These are phyloP conservation scores for Akanthomyces lecanii DNA, from an alignment of 2,329 filamentous ascomycete genomes.

Conservation along the genomic window DNA sequence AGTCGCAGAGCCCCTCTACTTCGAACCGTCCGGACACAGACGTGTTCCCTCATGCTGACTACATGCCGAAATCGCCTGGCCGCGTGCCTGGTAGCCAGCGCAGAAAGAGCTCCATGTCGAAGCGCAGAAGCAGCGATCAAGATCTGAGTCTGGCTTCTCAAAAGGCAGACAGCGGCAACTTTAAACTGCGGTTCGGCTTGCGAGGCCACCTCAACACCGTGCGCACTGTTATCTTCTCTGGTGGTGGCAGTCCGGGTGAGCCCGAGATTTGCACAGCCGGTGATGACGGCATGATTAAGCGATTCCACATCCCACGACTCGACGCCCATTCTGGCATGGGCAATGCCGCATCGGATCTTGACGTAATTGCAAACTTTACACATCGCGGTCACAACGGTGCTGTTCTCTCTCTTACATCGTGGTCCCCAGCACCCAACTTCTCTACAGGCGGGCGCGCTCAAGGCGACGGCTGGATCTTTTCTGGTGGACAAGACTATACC, in stretches of 20 bases:
- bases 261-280: slow-evolving; percentile 95
- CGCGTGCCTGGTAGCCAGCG: slow-evolving; percentile 66
- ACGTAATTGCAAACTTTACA: slow-evolving; percentile 90
- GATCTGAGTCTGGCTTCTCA: slow-evolving; percentile 50
- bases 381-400: slow-evolving; percentile 91
- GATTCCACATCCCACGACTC: slow-evolving; percentile 90
- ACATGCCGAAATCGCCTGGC: slow-evolving; percentile 74
- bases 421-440: slow-evolving; percentile 82
- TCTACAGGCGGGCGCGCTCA: slow-evolving; percentile 81
- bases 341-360: slow-evolving; percentile 69
- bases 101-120: slow-evolving; percentile 74
- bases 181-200: slow-evolving; percentile 89
- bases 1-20: slow-evolving; percentile 43
- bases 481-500: slow-evolving; percentile 88
- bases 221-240: slow-evolving; percentile 91
- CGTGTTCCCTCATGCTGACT: slow-evolving; percentile 77
- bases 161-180: slow-evolving; percentile 68
- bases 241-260: slow-evolving; percentile 89
- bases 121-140: slow-evolving; percentile 66
- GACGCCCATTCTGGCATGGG: slow-evolving; percentile 47
- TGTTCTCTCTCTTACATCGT: slow-evolving; percentile 81
- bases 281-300: slow-evolving; percentile 92
- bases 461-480: slow-evolving; percentile 98
- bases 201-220: slow-evolving; percentile 92
- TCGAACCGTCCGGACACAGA: slow-evolving; percentile 77